Percentiles rank a stretch among this genome's conserved stretches.
Conservation (phyloP, 768 basidiomycete genomes). For the Lanmaoa pseudosensibilis region DNA sequence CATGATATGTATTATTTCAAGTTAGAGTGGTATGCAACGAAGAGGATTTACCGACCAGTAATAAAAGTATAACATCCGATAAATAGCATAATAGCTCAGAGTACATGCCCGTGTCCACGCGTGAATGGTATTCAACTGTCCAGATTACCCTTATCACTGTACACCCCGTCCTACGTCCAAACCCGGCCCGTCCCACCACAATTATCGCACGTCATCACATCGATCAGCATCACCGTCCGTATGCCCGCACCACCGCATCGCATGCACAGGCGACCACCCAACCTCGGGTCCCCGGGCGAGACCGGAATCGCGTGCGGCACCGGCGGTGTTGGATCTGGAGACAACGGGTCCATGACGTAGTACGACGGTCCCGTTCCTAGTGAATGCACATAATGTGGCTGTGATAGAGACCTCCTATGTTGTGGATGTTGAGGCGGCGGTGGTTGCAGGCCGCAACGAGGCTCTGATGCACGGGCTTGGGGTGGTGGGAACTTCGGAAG, state of each 20-base stretch:
- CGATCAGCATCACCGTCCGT: conserved; percentile 53
- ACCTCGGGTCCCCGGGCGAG: conserved; percentile 62
- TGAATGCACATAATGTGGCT: conserved; percentile 3
- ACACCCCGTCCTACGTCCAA: conserved; percentile 28
- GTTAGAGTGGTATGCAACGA: background rate
- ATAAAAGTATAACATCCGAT: background rate
- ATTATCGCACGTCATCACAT: conserved; percentile 48
- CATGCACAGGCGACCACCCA: conserved; percentile 69
- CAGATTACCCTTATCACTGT: too few relatives aligned
- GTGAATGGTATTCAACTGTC: conserved; percentile 1
- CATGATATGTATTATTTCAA: conserved; percentile 3
- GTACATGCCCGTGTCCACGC: background rate
- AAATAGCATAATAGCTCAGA: background rate
- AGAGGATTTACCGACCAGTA: background rate
- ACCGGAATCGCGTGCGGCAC: conserved; percentile 48
- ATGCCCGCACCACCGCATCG: conserved; percentile 61
- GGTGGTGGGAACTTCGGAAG: conserved; percentile 27
- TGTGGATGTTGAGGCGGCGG: conserved; percentile 9
- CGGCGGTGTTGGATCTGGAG: conserved; percentile 20
- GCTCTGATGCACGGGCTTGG: conserved; percentile 6
- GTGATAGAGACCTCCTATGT: conserved; percentile 22
- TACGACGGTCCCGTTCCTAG: conserved; percentile 14
- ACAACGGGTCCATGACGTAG: conserved; percentile 28
- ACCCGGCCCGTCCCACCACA: conserved; percentile 69
- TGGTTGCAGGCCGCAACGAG: background rate